A percentile compares a stretch with the other conserved stretches of the same genome.
Conservation (phyloP, 768 basidiomycete genomes). For the Boletellus ananiceps region DNA sequence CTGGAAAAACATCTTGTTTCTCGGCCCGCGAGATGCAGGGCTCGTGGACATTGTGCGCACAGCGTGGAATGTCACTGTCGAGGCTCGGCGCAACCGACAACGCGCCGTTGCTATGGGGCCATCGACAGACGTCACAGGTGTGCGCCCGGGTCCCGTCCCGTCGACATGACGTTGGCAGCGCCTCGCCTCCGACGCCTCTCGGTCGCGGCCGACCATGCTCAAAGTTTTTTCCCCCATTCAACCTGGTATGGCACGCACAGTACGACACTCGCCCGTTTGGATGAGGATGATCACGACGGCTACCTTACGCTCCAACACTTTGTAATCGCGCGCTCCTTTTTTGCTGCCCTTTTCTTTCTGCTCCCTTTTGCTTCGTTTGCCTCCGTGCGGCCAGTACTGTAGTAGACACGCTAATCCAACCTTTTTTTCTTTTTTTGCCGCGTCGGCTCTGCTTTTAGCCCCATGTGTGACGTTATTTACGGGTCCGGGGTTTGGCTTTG, state of each 20-base stretch:
- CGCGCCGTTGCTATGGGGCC: slow-evolving; percentile 7
- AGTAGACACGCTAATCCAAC: no score
- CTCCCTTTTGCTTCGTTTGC: background rate
- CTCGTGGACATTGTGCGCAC: slow-evolving; percentile 49
- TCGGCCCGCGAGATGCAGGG: slow-evolving; percentile 44
- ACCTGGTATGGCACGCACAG: slow-evolving; percentile 20
- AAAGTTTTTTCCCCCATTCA: slow-evolving; percentile 8
- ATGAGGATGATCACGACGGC: slow-evolving; percentile 29
- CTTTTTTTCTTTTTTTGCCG: background rate
- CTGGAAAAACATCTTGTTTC: slow-evolving; percentile 58
- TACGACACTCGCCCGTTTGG: slow-evolving; percentile 22
- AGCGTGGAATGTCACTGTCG: slow-evolving; percentile 73
- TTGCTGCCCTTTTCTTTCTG: background rate
- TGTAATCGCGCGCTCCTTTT: slow-evolving; percentile 20
- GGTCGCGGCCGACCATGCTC: slow-evolving; percentile 15
- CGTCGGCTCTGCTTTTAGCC: background rate
- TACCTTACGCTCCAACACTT: slow-evolving; percentile 8
- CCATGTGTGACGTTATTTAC: no score
- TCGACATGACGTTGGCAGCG: slow-evolving; percentile 18
- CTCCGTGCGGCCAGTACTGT: no score
- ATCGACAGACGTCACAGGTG: slow-evolving; percentile 12
- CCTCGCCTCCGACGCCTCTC: slow-evolving; percentile 7
- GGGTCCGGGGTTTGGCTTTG: no score
- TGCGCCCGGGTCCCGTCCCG: slow-evolving; percentile 7
- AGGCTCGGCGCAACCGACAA: slow-evolving; percentile 42